phyloP scores from a whole-genome alignment of 805 yeast genomes.

The Ogataea pilisensis region DNA sequence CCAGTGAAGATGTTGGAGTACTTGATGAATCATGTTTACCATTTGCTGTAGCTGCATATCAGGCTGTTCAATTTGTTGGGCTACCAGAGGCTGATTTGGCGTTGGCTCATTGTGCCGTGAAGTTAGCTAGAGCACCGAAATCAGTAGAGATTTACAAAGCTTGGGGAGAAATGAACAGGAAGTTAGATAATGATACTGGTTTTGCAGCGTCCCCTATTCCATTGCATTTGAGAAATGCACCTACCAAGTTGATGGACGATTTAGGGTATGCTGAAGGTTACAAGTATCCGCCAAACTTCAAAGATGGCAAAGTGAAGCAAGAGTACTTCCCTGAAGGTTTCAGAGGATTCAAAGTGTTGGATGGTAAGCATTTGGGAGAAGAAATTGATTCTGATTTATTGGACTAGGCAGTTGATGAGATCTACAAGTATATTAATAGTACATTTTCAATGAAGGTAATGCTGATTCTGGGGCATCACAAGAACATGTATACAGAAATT shows the following conservation, averaged over 20 bases:
- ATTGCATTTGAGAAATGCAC: conserved; percentile 87
- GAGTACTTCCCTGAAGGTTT: conserved; percentile 68
- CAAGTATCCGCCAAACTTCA: conserved; percentile 82
- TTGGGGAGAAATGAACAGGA: conserved; percentile 59
- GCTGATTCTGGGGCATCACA: too few relatives aligned
- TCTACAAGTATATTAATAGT: too few relatives aligned
- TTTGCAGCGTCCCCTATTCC: conserved; percentile 66
- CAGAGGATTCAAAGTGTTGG: conserved; percentile 45
- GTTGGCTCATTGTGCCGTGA: conserved; percentile 90
- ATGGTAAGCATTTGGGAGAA: conserved; percentile 53
- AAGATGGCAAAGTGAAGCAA: conserved; percentile 70
- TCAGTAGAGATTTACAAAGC: conserved; percentile 85
- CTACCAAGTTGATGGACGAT: conserved; percentile 86
- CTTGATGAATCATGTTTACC: conserved; percentile 82
- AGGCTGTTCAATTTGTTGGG: conserved; percentile 85
- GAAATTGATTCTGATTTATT: conserved; percentile 38
- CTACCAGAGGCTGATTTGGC: conserved; percentile 91
- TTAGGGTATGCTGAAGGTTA: conserved; percentile 81
- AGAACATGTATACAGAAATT: too few relatives aligned
- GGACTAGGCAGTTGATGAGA: too few relatives aligned
- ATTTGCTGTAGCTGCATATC: conserved; percentile 79
- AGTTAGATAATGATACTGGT: conserved; percentile 54
- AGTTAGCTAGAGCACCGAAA: conserved; percentile 79
- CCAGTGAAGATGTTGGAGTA: conserved; percentile 91
- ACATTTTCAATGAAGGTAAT: too few relatives aligned